Conservation (phyloP, 1,139 yeast genomes). For the Blastobotrys arbuscula region DNA sequence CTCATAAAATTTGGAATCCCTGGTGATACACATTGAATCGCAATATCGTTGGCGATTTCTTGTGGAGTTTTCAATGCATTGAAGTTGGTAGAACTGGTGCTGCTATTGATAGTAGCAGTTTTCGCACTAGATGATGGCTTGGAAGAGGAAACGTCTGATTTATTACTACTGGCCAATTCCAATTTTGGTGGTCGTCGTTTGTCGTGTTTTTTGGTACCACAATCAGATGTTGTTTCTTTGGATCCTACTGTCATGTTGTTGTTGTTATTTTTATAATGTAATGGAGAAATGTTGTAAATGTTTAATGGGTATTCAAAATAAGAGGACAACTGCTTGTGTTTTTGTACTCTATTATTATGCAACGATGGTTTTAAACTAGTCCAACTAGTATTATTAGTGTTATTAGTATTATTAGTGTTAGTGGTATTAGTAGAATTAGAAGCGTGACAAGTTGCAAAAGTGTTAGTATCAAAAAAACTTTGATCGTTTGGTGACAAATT, state of each 20-base stretch:
- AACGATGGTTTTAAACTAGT: neutral
- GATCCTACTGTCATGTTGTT: neutral
- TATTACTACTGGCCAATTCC: conserved; percentile 12
- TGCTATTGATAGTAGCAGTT: neutral
- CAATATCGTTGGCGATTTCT: conserved; percentile 33
- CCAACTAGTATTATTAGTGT: neutral
- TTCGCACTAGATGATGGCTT: neutral
- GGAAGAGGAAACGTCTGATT: neutral
- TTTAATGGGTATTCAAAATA: neutral
- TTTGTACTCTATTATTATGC: neutral
- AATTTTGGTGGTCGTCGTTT: conserved; percentile 21
- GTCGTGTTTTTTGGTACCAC: neutral
- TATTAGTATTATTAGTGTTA: neutral
- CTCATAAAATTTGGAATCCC: conserved; percentile 35
- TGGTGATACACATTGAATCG: conserved; percentile 39
- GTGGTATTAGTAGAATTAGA: neutral
- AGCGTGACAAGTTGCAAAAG: neutral
- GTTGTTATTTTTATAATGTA: neutral
- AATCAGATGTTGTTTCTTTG: neutral
- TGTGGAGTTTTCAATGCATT: conserved; percentile 28
- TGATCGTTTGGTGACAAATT: neutral
- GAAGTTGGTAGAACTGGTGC: neutral
- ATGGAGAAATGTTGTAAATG: neutral
- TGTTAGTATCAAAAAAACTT: too few species aligned
- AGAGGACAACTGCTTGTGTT: neutral